Base-by-base conservation (phyloP, 2,329 filamentous ascomycete species). In the Ambrosiella xylebori region DNA sequence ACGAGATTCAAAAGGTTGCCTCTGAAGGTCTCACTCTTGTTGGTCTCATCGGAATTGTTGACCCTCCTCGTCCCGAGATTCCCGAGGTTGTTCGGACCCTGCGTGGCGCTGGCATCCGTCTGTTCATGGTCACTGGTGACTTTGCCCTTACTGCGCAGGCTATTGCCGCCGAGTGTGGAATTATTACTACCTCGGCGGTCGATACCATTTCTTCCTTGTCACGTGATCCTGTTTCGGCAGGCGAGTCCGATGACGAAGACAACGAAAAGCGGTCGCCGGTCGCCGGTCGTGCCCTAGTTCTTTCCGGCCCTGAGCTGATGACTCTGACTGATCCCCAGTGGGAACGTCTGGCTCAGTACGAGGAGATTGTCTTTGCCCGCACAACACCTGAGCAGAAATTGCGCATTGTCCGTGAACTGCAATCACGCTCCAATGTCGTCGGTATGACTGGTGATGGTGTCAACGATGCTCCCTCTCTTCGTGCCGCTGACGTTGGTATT, bases 361-460 rank as follows among this genome's bases (percentile, higher is more conserved):
- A 80, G 35, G 85, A 88, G 65, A 83, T 89, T 54, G 77, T 98
- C 39, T 98, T 98, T 75, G 97, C 93, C 39, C 86, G 93, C 62
- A 94, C 94, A 19, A 93, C 98, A 70, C 93, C 93, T 55, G 82
- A 79, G 55, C 93, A 98, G 78, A 98, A 98, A 78, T 93, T 87
- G 13, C 93, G 88, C 71, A 81, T 98, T 49, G 91, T 98, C 49
- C 93, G 98, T 69, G 83, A 98, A 50, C 84, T 98, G 47, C 94
- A 98, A 70, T 88, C 87, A 59, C 77, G 87, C 56, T 87, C 88
- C 61, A 88, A 98, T 69, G 91, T 98, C 49, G 94, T 98, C 62
- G 93, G 94, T 64, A 98, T 98, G 93, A 98, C 93, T 64, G 93
- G 93, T 66, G 93, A 98, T 67, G 93, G 93, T 71, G 93, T 98